These are phyloP conservation scores for Cyberlindnera petersonii DNA, from an alignment of 805 yeast species.

Conservation along the genomic window DNA sequence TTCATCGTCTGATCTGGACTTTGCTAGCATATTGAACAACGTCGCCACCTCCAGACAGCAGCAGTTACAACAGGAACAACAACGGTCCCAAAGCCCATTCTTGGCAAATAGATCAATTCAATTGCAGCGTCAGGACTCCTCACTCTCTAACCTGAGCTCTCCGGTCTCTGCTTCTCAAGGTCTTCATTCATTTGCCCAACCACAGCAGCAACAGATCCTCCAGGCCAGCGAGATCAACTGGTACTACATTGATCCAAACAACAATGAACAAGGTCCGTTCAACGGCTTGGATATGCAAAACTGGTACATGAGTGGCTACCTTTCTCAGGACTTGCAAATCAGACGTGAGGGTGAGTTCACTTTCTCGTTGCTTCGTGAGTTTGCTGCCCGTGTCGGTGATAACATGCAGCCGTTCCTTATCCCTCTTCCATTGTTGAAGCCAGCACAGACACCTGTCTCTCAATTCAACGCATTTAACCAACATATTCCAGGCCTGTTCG, in stretches of 20 bases:
- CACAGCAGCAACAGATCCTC: slow-evolving; percentile 21
- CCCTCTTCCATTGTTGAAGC: slow-evolving; percentile 38
- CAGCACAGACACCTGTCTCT: slow-evolving; percentile 3
- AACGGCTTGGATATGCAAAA: slow-evolving; percentile 68
- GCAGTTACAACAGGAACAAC: slow-evolving; percentile 13
- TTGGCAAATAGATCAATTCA: slow-evolving; percentile 3
- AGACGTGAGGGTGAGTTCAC: slow-evolving; percentile 53
- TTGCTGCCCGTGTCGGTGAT: slow-evolving; percentile 44
- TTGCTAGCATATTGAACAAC: slow-evolving; percentile 22
- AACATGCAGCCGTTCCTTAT: slow-evolving; percentile 66
- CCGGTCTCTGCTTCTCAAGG: slow-evolving; percentile 11
- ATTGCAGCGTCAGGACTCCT: slow-evolving; percentile 9
- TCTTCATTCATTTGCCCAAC: slow-evolving; percentile 9
- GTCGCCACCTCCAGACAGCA: slow-evolving; percentile 15
- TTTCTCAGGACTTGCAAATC: slow-evolving; percentile 50
- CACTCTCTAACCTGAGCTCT: slow-evolving; percentile 10
- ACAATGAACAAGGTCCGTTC: slow-evolving; percentile 80
- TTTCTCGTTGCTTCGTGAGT: slow-evolving; percentile 49
- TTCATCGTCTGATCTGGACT: slow-evolving; percentile 24
- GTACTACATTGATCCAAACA: slow-evolving; percentile 70
- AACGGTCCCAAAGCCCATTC: slow-evolving; percentile 10
- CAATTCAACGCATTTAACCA: slow-evolving; percentile 9
- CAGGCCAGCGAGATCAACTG: slow-evolving; percentile 50
- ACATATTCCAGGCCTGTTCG: slow-evolving; percentile 10
- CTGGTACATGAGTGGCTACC: slow-evolving; percentile 65